These are phyloP conservation scores for Pichia californica DNA, from an alignment of 805 yeast species.

Conservation along the genomic window DNA sequence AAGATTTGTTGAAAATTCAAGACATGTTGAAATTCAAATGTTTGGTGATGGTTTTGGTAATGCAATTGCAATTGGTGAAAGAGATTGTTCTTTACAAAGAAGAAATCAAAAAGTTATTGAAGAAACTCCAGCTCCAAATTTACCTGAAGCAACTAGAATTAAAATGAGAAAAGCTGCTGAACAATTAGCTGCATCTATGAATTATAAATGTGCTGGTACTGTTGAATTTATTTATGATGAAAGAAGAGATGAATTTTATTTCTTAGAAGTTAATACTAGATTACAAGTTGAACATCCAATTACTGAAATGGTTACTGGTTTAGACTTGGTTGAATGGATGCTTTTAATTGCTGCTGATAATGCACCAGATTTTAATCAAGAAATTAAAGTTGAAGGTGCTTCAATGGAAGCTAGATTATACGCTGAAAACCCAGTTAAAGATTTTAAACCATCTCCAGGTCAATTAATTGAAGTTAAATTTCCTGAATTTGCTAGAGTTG, in stretches of 20 bases:
- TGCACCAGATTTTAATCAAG: conserved; percentile 69
- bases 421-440: conserved; percentile 95
- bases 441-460: conserved; percentile 95
- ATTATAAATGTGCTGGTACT: conserved; percentile 95
- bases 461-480: conserved; percentile 77
- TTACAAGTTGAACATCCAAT: conserved; percentile 97
- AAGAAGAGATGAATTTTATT: conserved; percentile 81
- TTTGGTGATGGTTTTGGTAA: conserved; percentile 93
- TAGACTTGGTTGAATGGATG: conserved; percentile 98
- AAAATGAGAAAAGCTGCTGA: conserved; percentile 81
- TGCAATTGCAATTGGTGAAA: conserved; percentile 92
- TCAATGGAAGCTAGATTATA: conserved; percentile 95
- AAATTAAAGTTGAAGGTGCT: conserved; percentile 67
- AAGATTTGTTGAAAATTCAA: conserved; percentile 87
- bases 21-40: conserved; percentile 96
- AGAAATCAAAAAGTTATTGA: conserved; percentile 95
- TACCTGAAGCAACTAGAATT: conserved; percentile 71
- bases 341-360: conserved; percentile 81
- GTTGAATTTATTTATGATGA: conserved; percentile 93
- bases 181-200: conserved; percentile 71
- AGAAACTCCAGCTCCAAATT: conserved; percentile 96
- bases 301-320: conserved; percentile 90
- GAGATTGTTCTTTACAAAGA: conserved; percentile 96
- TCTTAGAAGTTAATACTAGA: conserved; percentile 93
- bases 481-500: conserved; percentile 90